Conservation (phyloP, 192 early-diverging fungal species). For the Chytriomyces sp. region DNA sequence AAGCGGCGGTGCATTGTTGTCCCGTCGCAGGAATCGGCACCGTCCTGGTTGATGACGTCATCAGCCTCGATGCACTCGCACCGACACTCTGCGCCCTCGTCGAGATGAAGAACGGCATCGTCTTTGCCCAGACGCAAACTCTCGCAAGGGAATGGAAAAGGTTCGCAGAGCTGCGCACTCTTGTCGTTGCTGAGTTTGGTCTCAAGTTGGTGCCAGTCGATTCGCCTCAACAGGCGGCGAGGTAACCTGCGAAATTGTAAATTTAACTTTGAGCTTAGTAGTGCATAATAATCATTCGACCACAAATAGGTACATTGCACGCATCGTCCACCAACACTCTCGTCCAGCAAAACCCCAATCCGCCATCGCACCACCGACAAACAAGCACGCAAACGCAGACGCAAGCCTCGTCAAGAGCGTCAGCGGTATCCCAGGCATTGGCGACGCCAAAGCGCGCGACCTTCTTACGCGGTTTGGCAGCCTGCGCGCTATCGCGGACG, state of each 20-base stretch:
- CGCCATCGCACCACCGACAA: background rate
- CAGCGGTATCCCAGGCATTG: conserved; percentile 7
- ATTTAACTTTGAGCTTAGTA: too few species aligned
- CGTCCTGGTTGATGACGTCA: too few species aligned
- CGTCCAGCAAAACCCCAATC: background rate
- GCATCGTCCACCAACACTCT: conserved; percentile 4
- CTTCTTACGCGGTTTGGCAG: background rate
- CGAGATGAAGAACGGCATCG: background rate
- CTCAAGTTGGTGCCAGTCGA: conserved; percentile 1
- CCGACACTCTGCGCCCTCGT: too few species aligned
- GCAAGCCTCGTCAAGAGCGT: conserved; percentile 5
- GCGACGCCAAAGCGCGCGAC: conserved; percentile 10
- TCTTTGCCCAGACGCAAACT: background rate
- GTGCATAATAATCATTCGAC: too few species aligned
- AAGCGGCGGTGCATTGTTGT: too few species aligned
- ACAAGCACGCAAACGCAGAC: conserved; percentile 7
- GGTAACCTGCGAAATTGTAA: background rate
- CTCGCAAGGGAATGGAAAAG: background rate
- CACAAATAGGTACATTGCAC: conserved; percentile 6
- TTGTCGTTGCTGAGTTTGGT: background rate
- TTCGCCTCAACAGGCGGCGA: background rate
- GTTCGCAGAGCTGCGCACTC: background rate
- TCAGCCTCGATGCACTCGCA: too few species aligned
- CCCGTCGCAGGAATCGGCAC: too few species aligned
- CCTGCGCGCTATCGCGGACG: too few species aligned